Conservation (phyloP, 306 rosid genomes). For the Leucaena leucocephala region DNA sequence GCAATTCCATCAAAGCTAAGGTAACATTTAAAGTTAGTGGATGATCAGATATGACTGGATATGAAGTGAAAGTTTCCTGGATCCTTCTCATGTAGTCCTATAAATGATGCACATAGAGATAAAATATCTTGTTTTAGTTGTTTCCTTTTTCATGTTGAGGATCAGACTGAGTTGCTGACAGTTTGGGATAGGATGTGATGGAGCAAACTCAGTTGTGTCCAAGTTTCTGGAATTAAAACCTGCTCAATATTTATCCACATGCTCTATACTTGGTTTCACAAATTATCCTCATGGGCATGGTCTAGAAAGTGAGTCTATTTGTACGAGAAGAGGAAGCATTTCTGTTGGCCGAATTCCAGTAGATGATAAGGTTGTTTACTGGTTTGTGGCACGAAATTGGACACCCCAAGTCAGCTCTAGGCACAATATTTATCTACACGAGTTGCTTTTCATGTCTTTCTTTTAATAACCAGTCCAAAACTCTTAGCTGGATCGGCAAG, state of each 20-base stretch:
- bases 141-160: background rate
- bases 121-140: background rate
- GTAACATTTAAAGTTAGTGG: background rate
- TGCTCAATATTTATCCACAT: conserved; percentile 1
- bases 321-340: conserved; percentile 7
- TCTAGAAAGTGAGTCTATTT: conserved; percentile 14
- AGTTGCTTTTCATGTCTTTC: too few species aligned
- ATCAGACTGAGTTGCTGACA: background rate
- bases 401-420: background rate
- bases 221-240: conserved; percentile 38
- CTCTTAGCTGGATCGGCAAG: too few species aligned
- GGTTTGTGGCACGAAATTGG: conserved; percentile 32
- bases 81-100: background rate
- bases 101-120: background rate
- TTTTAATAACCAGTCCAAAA: too few species aligned
- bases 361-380: conserved; percentile 36
- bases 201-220: conserved; percentile 39
- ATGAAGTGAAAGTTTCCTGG: background rate
- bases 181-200: conserved; percentile 50
- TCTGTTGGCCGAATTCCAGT: conserved; percentile 32
- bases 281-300: conserved; percentile 39
- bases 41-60: background rate
- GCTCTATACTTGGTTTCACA: conserved; percentile 40
- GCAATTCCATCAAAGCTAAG: conserved; percentile 34
- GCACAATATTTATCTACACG: background rate